These are phyloP conservation scores for Salix exigua DNA, from an alignment of 345 rosid species.

Conservation along the genomic window DNA sequence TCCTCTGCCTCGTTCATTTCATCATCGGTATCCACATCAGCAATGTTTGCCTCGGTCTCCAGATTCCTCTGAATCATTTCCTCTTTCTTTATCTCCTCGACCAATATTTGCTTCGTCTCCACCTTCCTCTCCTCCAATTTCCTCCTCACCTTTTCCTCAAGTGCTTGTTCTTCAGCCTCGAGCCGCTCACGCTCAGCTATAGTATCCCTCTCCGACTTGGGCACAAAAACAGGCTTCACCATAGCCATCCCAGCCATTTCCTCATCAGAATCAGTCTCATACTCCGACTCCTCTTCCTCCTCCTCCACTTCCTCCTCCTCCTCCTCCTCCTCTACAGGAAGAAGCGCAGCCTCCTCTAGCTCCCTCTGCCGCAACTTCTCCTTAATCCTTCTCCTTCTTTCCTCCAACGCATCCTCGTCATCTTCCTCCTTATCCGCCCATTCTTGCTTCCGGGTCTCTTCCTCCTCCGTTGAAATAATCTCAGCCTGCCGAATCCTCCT, in stretches of 20 bases:
- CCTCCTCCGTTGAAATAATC: constrained; percentile 59
- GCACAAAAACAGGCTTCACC: constrained; percentile 71
- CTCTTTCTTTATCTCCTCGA: constrained; percentile 69
- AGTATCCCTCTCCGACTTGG: constrained; percentile 65
- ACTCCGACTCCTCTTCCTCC: constrained; percentile 65
- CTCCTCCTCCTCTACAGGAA: constrained; percentile 59
- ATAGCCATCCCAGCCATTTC: constrained; percentile 52
- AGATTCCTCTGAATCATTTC: constrained; percentile 59
- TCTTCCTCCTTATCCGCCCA: constrained; percentile 51
- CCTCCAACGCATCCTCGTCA: constrained; percentile 57
- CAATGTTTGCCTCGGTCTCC: constrained; percentile 51
- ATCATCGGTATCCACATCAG: constrained; percentile 78
- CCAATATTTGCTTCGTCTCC: constrained; percentile 62
- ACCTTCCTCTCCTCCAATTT: constrained; percentile 54
- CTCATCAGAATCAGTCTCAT: constrained; percentile 75
- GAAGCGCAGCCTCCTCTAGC: constrained; percentile 50
- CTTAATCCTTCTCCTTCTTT: constrained; percentile 49
- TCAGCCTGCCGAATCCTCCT: constrained; percentile 59
- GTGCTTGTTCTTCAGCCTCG: constrained; percentile 59
- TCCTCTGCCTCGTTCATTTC: constrained; percentile 75
- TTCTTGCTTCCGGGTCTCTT: constrained; percentile 46
- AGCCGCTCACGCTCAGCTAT: constrained; percentile 66
- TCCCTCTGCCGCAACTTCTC: constrained; percentile 51
- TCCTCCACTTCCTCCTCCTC: constrained; percentile 54
- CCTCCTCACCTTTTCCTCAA: constrained; percentile 58